Base-by-base conservation (phyloP, 2,329 filamentous ascomycete genomes). In the Aaosphaeria pasadenensis region DNA sequence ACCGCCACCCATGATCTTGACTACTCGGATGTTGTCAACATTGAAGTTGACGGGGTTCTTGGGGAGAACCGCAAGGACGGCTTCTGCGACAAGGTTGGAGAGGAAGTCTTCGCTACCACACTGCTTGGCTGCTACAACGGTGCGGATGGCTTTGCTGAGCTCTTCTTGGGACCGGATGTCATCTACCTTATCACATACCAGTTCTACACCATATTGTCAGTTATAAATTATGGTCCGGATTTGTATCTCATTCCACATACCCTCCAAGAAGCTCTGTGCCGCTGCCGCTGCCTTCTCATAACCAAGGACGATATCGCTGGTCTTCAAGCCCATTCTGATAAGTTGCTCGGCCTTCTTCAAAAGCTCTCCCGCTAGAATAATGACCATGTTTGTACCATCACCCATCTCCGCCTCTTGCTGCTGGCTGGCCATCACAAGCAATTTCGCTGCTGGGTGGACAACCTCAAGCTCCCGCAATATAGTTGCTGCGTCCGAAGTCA, bases 341-440 rank as follows among this genome's bases (percentile, higher is more conserved):
- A 99, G 78, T 73, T 97, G 91, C 78, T 99, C 94, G 7, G 95
- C 95, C 78, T 99, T 97, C 77, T 89, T 91, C 62, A 99, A 79
- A 64, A 99, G 79, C 78, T 99, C 94, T 56, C 95, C 94, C 5
- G 94, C 94, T 53, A 99, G 79, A 46, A 99, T 82, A 66, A 99
- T 97, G 63, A 99, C 94, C 71, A 99, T 76, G 75, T 99, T 99
- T 49, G 94, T 99, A 47, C 89, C 94, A 75, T 99, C 95, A 50
- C 94, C 94, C 89, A 99, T 96, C 83, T 99, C 94, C 39, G 91
- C 85, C 74, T 99, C 95, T 76, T 99, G 95, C 77, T 99, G 94
- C 75, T 99, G 94, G 72, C 88, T 92, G 52, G 94, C 92, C 95
- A 99, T 99, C 62, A 99, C 94, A 46, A 99, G 79, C 56, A 99